Evolutionary conservation across 257 asterid genomes (phyloP), one percentile per base, ranked within the genome.

Genomic region (Nicotiana tomentosiformis): DNA sequence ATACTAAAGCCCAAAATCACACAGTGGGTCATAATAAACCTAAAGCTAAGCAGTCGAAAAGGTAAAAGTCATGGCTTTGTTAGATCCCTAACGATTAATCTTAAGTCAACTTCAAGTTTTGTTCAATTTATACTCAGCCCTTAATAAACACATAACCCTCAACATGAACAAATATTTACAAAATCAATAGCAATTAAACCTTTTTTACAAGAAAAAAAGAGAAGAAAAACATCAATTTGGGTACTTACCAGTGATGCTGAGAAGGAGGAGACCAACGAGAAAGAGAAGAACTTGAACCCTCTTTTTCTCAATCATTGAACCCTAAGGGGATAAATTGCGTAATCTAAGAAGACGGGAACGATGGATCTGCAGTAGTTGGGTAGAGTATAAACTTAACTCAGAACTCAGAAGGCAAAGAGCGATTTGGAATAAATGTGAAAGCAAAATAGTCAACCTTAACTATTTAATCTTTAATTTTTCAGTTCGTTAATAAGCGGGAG

Each of bases 161-260:
- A 32, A 18, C 10, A 17, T 35, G 33, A 35, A 78, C 66, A 78
- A 60, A 57, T 78, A 78, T 30, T 20, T 55, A 7, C 18, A 79
- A 62, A 65, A 15, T 37, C 58, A 11, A 30, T 78, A 57, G 18
- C 35, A 32, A 17, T 60, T 78, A 57, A n/a, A n/a, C 69, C 37
- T 10, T 32, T 32, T 35, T 32, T 17, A 23, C 18, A 7, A 23
- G 26, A 60, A 18, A 77, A 12, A 4, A 83, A 83, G 10, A 30
- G 29, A 61, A 11, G 8, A 46, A 77, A 3, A 55, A 30, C 11
- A 43, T 53, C 68, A 57, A 49, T 43, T 7, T 20, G 61, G 23
- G 39, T 53, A 60, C 51, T 87, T 89, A 95, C 99, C 99, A 39
- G 95, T 82, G 86, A 92, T 83, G 86, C 96, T 90, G 86, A 95